These are phyloP conservation scores for Neurospora africana DNA, from an alignment of 495 filamentous ascomycete genomes.

Conservation along the genomic window DNA sequence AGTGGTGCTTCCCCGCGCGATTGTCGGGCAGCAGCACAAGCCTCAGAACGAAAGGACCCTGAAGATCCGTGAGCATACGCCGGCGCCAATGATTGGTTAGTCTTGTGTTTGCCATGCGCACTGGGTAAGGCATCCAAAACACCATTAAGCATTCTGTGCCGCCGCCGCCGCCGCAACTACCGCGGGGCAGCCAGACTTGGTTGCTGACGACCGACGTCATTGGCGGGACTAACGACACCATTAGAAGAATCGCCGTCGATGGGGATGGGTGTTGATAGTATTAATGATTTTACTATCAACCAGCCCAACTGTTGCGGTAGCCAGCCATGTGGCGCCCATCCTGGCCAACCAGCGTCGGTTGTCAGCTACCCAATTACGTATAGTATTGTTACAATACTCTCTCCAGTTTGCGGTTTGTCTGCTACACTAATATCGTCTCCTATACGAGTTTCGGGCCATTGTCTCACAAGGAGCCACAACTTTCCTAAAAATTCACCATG, in stretches of 20 bases:
- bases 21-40: slow-evolving; percentile 1
- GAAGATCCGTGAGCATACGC: slow-evolving; percentile 9
- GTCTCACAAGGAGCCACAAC: not conserved
- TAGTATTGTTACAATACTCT: not conserved
- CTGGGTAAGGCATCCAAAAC: not conserved
- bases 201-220: not conserved
- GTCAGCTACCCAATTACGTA: not conserved
- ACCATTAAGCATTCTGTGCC: not conserved
- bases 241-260: not conserved
- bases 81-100: not conserved
- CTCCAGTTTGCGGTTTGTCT: not conserved
- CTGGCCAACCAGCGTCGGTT: not conserved
- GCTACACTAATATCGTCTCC: not conserved
- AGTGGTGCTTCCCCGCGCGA: not conserved
- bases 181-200: not conserved
- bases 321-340: not conserved
- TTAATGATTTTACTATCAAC: not conserved
- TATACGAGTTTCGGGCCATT: not conserved
- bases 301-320: not conserved
- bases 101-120: not conserved
- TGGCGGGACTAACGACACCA: not conserved
- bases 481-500: not conserved
- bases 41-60: slow-evolving; percentile 13
- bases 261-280: not conserved
- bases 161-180: not conserved